Percentiles rank a stretch among this genome's conserved stretches.
These are phyloP conservation scores for Penicillium crustosum DNA, from an alignment of 2,329 filamentous ascomycete species.

Conservation along the genomic window DNA sequence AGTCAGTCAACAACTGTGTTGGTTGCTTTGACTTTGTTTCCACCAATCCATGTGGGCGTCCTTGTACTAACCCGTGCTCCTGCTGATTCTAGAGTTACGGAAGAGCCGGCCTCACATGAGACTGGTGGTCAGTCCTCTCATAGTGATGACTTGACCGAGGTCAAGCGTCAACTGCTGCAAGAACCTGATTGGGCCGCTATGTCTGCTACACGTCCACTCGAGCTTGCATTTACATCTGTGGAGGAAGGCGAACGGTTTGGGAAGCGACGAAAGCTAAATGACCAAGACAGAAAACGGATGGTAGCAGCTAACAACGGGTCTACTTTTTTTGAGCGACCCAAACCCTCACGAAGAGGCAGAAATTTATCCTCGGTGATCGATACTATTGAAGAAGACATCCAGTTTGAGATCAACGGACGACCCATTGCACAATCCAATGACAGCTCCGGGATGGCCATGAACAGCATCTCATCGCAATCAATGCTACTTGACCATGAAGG, in stretches of 20 bases:
- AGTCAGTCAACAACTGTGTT: constrained; percentile 6
- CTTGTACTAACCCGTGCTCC: constrained; percentile 6
- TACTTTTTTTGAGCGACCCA: not conserved
- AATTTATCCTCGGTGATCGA: constrained; percentile 1
- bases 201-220: constrained; percentile 35
- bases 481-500: constrained; percentile 37
- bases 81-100: not conserved
- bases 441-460: not conserved
- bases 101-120: not conserved
- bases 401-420: constrained; percentile 26
- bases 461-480: constrained; percentile 31
- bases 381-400: constrained; percentile 20
- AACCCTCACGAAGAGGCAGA: constrained; percentile 3
- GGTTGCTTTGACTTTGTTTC: constrained; percentile 5
- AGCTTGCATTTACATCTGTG: constrained; percentile 30
- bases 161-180: constrained; percentile 38
- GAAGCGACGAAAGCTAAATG: constrained; percentile 37
- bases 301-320: constrained; percentile 6
- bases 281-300: constrained; percentile 31
- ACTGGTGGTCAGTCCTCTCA: not conserved
- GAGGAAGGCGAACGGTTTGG: constrained; percentile 36
- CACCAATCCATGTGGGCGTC: not conserved
- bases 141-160: constrained; percentile 19
- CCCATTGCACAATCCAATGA: constrained; percentile 12
- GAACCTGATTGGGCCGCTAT: constrained; percentile 42